Evolutionary conservation across 768 basidiomycete species (phyloP).

Genomic region (Termitomyces sp.): DNA sequence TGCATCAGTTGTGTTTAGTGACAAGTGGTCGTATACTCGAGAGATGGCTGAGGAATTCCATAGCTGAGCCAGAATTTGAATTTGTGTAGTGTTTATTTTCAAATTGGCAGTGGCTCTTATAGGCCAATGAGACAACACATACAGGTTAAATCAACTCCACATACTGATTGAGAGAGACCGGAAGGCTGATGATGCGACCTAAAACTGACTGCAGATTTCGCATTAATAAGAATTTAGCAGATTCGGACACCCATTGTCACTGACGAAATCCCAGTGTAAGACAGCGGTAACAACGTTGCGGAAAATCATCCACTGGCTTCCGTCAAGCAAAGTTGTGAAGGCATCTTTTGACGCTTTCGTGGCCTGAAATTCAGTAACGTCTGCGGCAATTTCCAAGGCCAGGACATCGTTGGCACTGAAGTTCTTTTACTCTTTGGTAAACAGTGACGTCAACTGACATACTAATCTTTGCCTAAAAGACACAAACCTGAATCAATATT

Average conservation of each 20-base stretch:
- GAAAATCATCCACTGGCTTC: slow-evolving; percentile 68
- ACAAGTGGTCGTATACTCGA: slow-evolving; percentile 12
- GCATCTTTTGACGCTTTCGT: slow-evolving; percentile 35
- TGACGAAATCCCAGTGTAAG: slow-evolving; percentile 69
- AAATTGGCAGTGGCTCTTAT: slow-evolving; percentile 37
- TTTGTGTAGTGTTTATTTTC: slow-evolving; percentile 36
- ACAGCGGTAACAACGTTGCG: slow-evolving; percentile 49
- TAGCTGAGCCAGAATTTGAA: slow-evolving; percentile 30
- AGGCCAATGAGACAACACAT: neutral
- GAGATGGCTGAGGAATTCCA: slow-evolving; percentile 30
- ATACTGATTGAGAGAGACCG: slow-evolving; percentile 32
- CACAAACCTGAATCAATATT: neutral
- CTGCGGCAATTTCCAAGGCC: slow-evolving; percentile 56
- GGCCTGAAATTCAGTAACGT: slow-evolving; percentile 54
- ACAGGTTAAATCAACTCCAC: slow-evolving; percentile 12
- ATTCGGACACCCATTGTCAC: slow-evolving; percentile 19
- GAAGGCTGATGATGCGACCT: slow-evolving; percentile 65
- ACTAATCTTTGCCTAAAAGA: slow-evolving; percentile 39
- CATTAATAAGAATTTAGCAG: slow-evolving; percentile 1
- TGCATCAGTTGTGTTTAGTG: slow-evolving; percentile 21
- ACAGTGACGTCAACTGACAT: slow-evolving; percentile 8
- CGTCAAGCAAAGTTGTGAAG: slow-evolving; percentile 52
- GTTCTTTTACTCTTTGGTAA: neutral
- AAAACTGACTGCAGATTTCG: slow-evolving; percentile 43
- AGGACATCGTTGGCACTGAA: slow-evolving; percentile 56